Conservation (phyloP, 139 green algal species). For the Chlamydomonas incerta region DNA sequence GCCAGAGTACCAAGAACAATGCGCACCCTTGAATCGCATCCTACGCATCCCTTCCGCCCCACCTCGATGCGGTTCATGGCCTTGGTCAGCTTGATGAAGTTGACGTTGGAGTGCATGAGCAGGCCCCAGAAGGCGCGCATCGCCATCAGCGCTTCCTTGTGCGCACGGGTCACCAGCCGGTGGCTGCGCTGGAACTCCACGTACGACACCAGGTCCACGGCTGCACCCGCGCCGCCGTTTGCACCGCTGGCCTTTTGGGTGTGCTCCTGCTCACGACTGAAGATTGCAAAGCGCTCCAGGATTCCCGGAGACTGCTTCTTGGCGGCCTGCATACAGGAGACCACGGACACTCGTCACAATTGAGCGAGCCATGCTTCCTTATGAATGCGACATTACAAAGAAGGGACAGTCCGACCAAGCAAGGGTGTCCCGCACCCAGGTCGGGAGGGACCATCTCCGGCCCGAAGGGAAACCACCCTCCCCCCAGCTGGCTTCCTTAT, state of each 20-base stretch:
- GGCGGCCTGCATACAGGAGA: background rate
- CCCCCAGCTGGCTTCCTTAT: no score
- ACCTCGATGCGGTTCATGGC: background rate
- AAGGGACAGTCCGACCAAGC: no score
- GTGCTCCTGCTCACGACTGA: conserved; percentile 41
- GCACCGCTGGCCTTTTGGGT: background rate
- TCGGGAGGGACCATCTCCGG: no score
- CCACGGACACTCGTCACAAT: no score
- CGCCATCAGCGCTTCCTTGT: conserved; percentile 31
- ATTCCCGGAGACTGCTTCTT: conserved; percentile 12
- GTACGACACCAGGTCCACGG: conserved; percentile 33
- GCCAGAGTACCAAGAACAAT: no score
- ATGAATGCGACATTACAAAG: no score
- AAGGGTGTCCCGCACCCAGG: no score
- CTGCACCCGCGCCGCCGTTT: background rate
- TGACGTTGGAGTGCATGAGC: conserved; percentile 2
- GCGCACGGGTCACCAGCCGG: conserved; percentile 22
- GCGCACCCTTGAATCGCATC: background rate
- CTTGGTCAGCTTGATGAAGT: background rate
- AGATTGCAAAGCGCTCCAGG: conserved; percentile 46
- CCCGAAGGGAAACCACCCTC: no score
- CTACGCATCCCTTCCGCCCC: background rate
- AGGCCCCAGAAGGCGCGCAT: conserved; percentile 32
- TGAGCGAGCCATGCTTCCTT: no score
- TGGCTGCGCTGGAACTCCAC: conserved; percentile 49